Evolutionary conservation across 805 yeast species (phyloP).

Genomic region (Zygotorulaspora chibaensis): DNA sequence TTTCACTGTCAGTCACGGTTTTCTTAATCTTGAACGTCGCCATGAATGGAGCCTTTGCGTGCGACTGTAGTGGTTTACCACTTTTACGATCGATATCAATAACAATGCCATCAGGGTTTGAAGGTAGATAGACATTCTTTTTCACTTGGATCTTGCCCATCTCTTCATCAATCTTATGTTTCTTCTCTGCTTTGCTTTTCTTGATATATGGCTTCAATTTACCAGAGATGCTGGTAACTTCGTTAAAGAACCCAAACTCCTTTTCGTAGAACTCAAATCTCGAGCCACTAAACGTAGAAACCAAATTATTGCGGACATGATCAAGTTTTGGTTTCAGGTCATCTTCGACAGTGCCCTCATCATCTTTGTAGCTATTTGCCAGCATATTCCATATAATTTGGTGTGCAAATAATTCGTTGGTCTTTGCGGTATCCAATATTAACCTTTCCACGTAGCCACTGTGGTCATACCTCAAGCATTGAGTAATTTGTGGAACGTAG

Average conservation of each 20-base stretch:
- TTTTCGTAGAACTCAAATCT: conserved; percentile 68
- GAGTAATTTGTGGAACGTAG: conserved; percentile 97
- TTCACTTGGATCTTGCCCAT: conserved; percentile 72
- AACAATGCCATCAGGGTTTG: conserved; percentile 94
- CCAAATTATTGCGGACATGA: conserved; percentile 61
- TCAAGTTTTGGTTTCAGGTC: conserved; percentile 79
- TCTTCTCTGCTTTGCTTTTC: conserved; percentile 93
- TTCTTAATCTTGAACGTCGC: conserved; percentile 86
- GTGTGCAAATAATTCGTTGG: conserved; percentile 88
- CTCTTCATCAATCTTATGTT: conserved; percentile 92
- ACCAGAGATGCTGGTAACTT: conserved; percentile 91
- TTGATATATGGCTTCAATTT: conserved; percentile 91
- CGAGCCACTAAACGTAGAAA: conserved; percentile 50
- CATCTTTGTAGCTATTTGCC: conserved; percentile 89
- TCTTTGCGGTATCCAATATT: conserved; percentile 87
- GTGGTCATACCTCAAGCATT: conserved; percentile 75
- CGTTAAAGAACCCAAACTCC: conserved; percentile 86
- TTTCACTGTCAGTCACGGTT: conserved; percentile 40
- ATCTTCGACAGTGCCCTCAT: conserved; percentile 78
- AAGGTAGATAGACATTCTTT: conserved; percentile 87
- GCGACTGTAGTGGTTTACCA: conserved; percentile 93
- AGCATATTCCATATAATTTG: conserved; percentile 97
- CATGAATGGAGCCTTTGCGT: conserved; percentile 98
- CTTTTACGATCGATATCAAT: conserved; percentile 87
- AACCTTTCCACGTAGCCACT: conserved; percentile 84